Base-by-base conservation (phyloP, 495 filamentous ascomycete genomes). In the Monascus purpureus region DNA sequence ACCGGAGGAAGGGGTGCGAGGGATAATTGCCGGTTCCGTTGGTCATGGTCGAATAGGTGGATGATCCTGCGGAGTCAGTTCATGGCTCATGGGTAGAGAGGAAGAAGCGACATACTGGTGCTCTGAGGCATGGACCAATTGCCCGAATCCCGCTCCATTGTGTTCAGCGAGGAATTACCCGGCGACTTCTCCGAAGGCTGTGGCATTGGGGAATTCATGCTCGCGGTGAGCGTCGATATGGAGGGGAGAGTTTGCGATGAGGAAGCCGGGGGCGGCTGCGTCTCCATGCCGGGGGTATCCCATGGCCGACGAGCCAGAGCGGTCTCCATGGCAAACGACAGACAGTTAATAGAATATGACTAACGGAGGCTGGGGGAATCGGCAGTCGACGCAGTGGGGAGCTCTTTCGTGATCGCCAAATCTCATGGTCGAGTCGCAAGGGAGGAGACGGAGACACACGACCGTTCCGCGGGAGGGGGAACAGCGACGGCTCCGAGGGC, bases 41-140 rank as follows among this genome's bases (percentile, higher is more conserved):
- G 24, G 57, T 60, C 4, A 57, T 41, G 18, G 61, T 68, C 9
- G 67, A 71, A 41, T 71, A 71, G 25, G 65, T 66, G 7, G 67
- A 71, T 6, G 67, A 71, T 43, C 67, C 67, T 71, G 43, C 12
- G 31, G 29, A 32, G 47, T 56, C 46, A 57, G 50, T 29, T 26
- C 26, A 22, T 12, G 1, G 26, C 25, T 18, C 16, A 37, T 15
- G 26, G 6, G 31, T 29, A 16, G 24, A 29, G 28, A 39, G 33
- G 8, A 25, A 22, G 29, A 29, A 17, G 23, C 39, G 28, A 42
- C 59, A 34, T 50, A 66, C 62, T 59, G 45, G 60, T 63, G 40
- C 62, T 67, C 37, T 61, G 62, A 40, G 62, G 58, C 51, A 67
- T 63, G 5, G 62, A 67, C 62, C 62, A 67, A 46, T 61, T 63